Evolutionary conservation across 2,329 filamentous ascomycete genomes (phyloP).

Genomic region (Boeremia exigua): DNA sequence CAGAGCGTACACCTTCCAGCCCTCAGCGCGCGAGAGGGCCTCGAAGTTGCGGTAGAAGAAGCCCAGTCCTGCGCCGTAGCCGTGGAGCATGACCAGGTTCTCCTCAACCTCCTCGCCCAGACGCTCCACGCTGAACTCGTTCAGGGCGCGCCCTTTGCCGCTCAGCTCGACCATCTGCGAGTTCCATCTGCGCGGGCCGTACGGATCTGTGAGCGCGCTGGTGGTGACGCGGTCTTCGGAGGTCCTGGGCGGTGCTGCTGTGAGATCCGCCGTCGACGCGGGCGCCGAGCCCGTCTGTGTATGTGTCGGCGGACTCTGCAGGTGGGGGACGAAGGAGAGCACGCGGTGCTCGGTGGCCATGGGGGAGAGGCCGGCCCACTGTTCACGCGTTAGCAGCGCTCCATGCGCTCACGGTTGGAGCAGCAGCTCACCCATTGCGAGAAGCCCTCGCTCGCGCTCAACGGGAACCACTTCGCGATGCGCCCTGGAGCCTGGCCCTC

Average conservation of each 20-base stretch:
- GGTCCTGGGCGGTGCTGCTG: slow-evolving; percentile 35
- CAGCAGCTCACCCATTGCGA: slow-evolving; percentile 78
- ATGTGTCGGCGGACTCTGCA: slow-evolving; percentile 73
- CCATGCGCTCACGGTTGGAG: not conserved
- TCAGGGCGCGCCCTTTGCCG: slow-evolving; percentile 85
- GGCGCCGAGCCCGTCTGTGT: slow-evolving; percentile 66
- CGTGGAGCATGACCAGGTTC: slow-evolving; percentile 93
- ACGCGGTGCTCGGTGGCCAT: slow-evolving; percentile 86
- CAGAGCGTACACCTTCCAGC: slow-evolving; percentile 91
- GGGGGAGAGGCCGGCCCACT: slow-evolving; percentile 82
- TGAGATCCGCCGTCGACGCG: slow-evolving; percentile 50
- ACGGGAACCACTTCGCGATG: slow-evolving; percentile 69
- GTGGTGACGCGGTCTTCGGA: slow-evolving; percentile 55
- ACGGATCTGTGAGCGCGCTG: slow-evolving; percentile 68
- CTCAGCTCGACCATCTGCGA: slow-evolving; percentile 83
- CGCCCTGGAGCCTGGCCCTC: slow-evolving; percentile 43
- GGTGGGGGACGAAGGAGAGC: slow-evolving; percentile 82
- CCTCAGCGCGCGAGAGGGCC: slow-evolving; percentile 74
- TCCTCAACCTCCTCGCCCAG: slow-evolving; percentile 80
- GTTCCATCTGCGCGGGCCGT: slow-evolving; percentile 84
- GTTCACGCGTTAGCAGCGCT: slow-evolving; percentile 5
- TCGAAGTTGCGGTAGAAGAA: slow-evolving; percentile 99
- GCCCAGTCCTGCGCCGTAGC: slow-evolving; percentile 92
- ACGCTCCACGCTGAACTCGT: slow-evolving; percentile 91
- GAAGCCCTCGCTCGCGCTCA: slow-evolving; percentile 90